Conservation (phyloP, 2,329 filamentous ascomycete species). For the Epichloe glyceriae region DNA sequence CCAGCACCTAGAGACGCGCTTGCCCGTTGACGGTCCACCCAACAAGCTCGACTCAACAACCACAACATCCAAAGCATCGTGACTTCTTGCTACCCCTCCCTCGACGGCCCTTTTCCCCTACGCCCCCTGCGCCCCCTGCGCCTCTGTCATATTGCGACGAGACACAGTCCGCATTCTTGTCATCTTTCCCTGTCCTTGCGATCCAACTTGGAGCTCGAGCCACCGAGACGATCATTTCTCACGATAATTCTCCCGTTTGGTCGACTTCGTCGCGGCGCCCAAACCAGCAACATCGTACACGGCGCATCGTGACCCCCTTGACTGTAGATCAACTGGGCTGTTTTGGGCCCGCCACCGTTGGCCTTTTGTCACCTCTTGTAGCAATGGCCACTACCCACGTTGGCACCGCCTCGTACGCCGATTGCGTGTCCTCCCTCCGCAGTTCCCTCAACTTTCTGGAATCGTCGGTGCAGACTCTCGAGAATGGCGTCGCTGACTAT, state of each 20-base stretch:
- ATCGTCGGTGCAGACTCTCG: constrained; percentile 45
- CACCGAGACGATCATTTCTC: constrained; percentile 1
- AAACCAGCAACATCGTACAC: background rate
- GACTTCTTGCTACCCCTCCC: background rate
- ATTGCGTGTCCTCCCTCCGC: constrained; percentile 48
- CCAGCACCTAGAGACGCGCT: background rate
- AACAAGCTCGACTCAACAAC: background rate
- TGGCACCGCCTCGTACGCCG: constrained; percentile 30
- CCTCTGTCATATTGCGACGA: background rate
- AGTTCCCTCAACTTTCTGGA: constrained; percentile 48
- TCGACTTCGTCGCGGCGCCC: background rate
- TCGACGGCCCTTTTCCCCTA: background rate
- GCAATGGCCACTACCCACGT: constrained; percentile 12
- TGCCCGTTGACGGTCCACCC: too few relatives aligned
- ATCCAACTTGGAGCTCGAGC: background rate
- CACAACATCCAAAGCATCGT: constrained; percentile 4
- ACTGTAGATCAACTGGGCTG: background rate
- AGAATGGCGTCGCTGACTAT: constrained; percentile 43
- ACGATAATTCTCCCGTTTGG: background rate
- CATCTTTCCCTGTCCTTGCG: background rate
- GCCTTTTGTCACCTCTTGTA: background rate
- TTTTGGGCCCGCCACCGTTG: background rate
- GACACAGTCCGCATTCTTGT: constrained; percentile 4
- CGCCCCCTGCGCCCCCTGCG: background rate
- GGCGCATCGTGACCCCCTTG: background rate